A percentile compares a stretch with the other conserved stretches of the same genome.
Conservation (phyloP, 2,329 filamentous ascomycete genomes). For the Beauveria sp. region DNA sequence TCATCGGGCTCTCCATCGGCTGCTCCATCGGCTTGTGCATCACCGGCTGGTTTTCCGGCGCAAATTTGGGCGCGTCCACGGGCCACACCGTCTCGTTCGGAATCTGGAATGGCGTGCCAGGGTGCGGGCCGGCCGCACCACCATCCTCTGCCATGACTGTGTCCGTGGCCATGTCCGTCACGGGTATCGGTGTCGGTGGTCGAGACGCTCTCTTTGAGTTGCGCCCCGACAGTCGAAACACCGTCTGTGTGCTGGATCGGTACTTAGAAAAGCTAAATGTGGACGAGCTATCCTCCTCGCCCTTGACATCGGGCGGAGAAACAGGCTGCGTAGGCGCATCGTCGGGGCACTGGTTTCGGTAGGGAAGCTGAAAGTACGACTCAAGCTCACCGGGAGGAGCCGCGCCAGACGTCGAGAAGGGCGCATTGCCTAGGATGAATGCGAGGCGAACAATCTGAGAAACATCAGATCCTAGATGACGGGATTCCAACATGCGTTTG, state of each 20-base stretch:
- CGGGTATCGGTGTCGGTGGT: slow-evolving; percentile 26
- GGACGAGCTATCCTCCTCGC: slow-evolving; percentile 22
- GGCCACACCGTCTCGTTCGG: slow-evolving; percentile 31
- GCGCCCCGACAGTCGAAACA: slow-evolving; percentile 25
- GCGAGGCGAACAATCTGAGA: slow-evolving; percentile 34
- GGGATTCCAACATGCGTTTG: slow-evolving; percentile 36
- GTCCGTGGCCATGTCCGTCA: slow-evolving; percentile 17
- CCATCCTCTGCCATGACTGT: slow-evolving; percentile 28
- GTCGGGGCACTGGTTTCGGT: slow-evolving; percentile 28
- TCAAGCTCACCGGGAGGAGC: slow-evolving; percentile 32
- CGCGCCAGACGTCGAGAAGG: slow-evolving; percentile 27
- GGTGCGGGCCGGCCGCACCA: slow-evolving; percentile 27
- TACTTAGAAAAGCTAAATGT: slow-evolving; percentile 21
- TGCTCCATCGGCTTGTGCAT: slow-evolving; percentile 24
- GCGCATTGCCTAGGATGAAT: slow-evolving; percentile 35
- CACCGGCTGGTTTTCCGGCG: slow-evolving; percentile 24
- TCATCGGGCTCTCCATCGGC: slow-evolving; percentile 12
- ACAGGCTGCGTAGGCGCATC: slow-evolving; percentile 22
- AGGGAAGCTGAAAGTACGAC: slow-evolving; percentile 30
- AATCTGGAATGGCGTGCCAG: slow-evolving; percentile 33
- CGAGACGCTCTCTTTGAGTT: slow-evolving; percentile 29
- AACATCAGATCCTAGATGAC: slow-evolving; percentile 33
- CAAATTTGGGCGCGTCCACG: slow-evolving; percentile 30
- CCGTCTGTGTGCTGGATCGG: slow-evolving; percentile 22
- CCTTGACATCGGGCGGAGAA: slow-evolving; percentile 17